Evolutionary conservation across 2,329 filamentous ascomycete genomes (phyloP), one percentile per base, ranked within the genome.

Genomic region (Arthrobotrys sinensis): DNA sequence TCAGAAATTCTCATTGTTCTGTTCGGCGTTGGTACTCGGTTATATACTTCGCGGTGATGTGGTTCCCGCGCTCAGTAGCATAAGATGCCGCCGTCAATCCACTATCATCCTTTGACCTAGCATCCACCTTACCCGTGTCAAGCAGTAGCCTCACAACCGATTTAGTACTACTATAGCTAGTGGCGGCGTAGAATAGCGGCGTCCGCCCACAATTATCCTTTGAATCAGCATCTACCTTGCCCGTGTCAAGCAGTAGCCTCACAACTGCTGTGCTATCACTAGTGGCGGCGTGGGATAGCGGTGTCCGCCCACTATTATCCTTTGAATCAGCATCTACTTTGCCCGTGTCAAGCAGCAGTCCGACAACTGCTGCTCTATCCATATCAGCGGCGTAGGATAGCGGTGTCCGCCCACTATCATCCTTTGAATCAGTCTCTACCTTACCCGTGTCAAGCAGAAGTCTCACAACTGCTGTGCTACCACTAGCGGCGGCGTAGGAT

Each of bases 171-270:
- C 6, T 3, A 24, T n/a, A n/a, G n/a, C n/a, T n/a, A n/a, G n/a
- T n/a, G n/a, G 34, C 46, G 7, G 64, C 64, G 5, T 32, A 43
- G 2, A 48, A 53, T 21, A 67, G 21, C 7, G 48, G 36, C 12
- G 64, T 55, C 10, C 1, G 1, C 5, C 50, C 32, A 19, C 0
- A 6, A 19, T 21, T 3, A 45, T 67, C 64, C 14, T 8, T 11
- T 7, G 8, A 10, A 2, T 67, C 10, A 1, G n/a, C n/a, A 14
- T 55, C 32, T 11, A 19, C 52, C 38, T n/a, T 16, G 10, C 28
- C 52, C n/a, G 52, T n/a, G 5, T 36, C 11, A 6, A 55, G 28
- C 32, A 55, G 6, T 4, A 16, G 28, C n/a, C 10, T 12, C 6
- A 55, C 32, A n/a, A 55, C 10, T 10, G 7, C 3, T 1, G 10